Evolutionary conservation across 2,329 filamentous ascomycete genomes (phyloP), one percentile per base, ranked within the genome.

Genomic region (Monosporascus sp.): DNA sequence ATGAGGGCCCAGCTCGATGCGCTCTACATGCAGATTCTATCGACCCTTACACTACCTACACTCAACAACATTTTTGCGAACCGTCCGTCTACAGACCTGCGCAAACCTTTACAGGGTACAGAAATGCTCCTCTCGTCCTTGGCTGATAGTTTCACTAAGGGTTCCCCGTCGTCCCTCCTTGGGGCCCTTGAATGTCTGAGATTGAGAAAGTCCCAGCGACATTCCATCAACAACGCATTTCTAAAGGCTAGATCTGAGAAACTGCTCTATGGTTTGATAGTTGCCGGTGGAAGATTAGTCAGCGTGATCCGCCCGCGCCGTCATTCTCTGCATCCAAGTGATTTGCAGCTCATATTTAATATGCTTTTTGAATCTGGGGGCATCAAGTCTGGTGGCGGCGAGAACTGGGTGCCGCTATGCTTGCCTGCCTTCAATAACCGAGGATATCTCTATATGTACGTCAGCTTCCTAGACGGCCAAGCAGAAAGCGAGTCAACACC

Each of bases 401-500:
- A 99, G 71, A 97, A 93, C 64, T 99, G 94, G 94, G 93, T 97
- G 48, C 94, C 94, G 0, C 79, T 99, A 7, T 99, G 94, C 64
- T 80, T 99, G 3, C 95, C 94, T 0, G 93, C 92, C 5, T 99
- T 99, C 74, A 99, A 99, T 74, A 97, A 91, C 69, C 89, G 86
- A 50, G 95, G 94, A 26, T 99, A 96, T 67, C 79, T 99, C 1
- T 97, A 99, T 75, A 97, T 99, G 91, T 99, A 97, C 66, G 94
- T 99, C 67, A 96, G 90, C 75, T 99, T 97, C 69, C 82, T 99
- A 57, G 85, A 90, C 61, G 77, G 82, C 38, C 75, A 78, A 44
- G 70, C 77, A 24, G 75, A 73, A n/a, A 65, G 71, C 35, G 74
- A 71, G 56, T 62, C 50, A 59, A 74, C 56, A 61, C 67, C 35